Percentiles rank a stretch among this genome's conserved stretches.
Conservation (phyloP, 371 early-diverging fungal species). For the Mucor circinelloides region DNA sequence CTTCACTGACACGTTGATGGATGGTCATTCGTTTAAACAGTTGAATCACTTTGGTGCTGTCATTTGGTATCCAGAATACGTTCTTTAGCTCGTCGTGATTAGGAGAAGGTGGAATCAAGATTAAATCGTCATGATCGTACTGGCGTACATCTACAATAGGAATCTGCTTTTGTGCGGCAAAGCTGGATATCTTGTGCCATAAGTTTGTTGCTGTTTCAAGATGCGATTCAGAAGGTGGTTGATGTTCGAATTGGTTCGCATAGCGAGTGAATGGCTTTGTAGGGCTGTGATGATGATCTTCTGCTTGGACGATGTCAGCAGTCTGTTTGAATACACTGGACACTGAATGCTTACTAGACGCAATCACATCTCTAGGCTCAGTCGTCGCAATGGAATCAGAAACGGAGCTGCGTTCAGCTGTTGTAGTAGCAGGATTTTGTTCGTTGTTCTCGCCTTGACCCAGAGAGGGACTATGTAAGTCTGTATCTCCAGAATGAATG, state of each 20-base stretch:
- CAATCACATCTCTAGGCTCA: neutral
- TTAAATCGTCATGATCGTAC: conserved; percentile 23
- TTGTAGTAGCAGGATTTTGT: too few species aligned
- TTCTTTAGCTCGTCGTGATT: conserved; percentile 50
- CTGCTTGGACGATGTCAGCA: neutral
- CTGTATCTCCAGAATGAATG: neutral
- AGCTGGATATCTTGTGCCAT: neutral
- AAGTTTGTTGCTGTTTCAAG: neutral
- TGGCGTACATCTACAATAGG: conserved; percentile 29
- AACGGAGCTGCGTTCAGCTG: too few species aligned
- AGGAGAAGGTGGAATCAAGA: neutral
- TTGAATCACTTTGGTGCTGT: conserved; percentile 36
- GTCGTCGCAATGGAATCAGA: neutral
- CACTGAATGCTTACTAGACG: neutral
- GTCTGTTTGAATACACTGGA: neutral
- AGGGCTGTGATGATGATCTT: neutral
- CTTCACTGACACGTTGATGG: conserved; percentile 44
- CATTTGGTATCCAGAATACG: conserved; percentile 35
- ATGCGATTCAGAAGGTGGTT: neutral
- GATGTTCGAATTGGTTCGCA: neutral
- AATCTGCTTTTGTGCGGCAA: conserved; percentile 29
- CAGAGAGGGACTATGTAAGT: neutral
- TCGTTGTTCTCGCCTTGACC: too few species aligned
- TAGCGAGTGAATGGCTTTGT: neutral
- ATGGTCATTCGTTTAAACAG: conserved; percentile 51